Conservation (phyloP, 2,329 filamentous ascomycete species). For the Cladosporium sp. region DNA sequence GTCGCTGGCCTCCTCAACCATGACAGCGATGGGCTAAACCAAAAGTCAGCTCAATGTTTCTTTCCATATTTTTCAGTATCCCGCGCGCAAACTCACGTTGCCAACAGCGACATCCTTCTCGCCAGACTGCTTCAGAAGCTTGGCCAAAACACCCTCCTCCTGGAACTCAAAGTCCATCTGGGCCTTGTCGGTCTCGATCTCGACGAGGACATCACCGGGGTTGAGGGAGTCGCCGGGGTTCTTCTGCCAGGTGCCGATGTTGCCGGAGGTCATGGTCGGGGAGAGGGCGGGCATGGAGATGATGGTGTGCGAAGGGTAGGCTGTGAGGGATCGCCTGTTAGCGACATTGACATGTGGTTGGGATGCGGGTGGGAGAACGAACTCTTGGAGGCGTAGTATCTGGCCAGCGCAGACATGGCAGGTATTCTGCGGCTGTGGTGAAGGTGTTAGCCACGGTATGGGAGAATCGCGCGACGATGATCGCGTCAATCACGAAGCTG, state of each 20-base stretch:
- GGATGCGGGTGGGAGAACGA: constrained; percentile 31
- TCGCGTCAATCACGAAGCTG: neutral
- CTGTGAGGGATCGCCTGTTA: constrained; percentile 48
- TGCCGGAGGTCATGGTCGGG: constrained; percentile 94
- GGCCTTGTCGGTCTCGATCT: constrained; percentile 97
- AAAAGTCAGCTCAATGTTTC: constrained; percentile 17
- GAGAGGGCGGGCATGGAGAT: constrained; percentile 98
- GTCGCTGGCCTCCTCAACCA: constrained; percentile 89
- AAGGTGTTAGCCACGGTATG: neutral
- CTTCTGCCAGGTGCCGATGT: constrained; percentile 98
- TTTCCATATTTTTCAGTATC: neutral
- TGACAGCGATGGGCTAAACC: constrained; percentile 82
- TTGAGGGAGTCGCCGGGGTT: constrained; percentile 82
- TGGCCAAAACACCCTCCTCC: constrained; percentile 93
- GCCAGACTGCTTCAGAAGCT: constrained; percentile 87
- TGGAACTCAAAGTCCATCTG: constrained; percentile 99
- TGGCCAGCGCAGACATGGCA: constrained; percentile 56
- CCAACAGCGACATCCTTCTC: constrained; percentile 93
- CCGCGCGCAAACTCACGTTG: constrained; percentile 63
- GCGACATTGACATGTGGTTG: constrained; percentile 7
- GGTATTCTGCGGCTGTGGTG: constrained; percentile 36
- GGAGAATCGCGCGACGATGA: no score
- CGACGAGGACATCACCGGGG: constrained; percentile 79
- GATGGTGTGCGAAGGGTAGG: constrained; percentile 90
- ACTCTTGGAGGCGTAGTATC: constrained; percentile 69